phyloP scores from a whole-genome alignment of 148 eudicot genomes.

The Diospyros lotus region DNA sequence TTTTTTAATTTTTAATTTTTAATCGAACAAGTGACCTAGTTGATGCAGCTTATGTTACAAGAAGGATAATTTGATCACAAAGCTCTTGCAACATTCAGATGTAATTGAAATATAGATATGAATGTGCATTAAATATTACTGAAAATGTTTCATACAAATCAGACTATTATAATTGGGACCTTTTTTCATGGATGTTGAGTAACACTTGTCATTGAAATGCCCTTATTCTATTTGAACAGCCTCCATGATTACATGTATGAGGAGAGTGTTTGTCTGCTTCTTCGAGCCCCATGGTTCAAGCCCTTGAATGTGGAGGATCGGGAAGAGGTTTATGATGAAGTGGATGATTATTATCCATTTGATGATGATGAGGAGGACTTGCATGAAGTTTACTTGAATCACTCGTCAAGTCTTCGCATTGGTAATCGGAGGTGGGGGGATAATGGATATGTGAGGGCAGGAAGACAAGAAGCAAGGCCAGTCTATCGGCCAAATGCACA shows the following conservation, averaged over 20 bases:
- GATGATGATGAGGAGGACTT: conserved; percentile 47
- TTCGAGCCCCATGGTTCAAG: conserved; percentile 77
- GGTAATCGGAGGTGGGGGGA: conserved; percentile 90
- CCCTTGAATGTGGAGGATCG: conserved; percentile 54
- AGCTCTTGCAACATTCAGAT: background rate
- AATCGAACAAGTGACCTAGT: background rate
- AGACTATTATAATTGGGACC: background rate
- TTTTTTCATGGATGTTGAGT: background rate
- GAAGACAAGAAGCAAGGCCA: conserved; percentile 85
- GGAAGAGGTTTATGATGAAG: conserved; percentile 44
- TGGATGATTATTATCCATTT: conserved; percentile 35
- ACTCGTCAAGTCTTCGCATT: conserved; percentile 52
- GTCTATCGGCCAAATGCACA: conserved; percentile 33
- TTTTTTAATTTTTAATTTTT: no score
- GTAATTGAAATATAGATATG: background rate
- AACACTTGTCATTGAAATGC: background rate
- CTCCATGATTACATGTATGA: conserved; percentile 68
- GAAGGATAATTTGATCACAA: background rate
- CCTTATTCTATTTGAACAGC: conserved; percentile 37
- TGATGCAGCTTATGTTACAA: background rate
- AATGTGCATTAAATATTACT: no score
- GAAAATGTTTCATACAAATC: background rate
- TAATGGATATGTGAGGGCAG: conserved; percentile 70
- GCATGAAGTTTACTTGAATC: conserved; percentile 47
- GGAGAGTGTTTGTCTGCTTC: conserved; percentile 83